Evolutionary conservation across 2,329 filamentous ascomycete genomes (phyloP).

Genomic region (Westerdykella ornata): DNA sequence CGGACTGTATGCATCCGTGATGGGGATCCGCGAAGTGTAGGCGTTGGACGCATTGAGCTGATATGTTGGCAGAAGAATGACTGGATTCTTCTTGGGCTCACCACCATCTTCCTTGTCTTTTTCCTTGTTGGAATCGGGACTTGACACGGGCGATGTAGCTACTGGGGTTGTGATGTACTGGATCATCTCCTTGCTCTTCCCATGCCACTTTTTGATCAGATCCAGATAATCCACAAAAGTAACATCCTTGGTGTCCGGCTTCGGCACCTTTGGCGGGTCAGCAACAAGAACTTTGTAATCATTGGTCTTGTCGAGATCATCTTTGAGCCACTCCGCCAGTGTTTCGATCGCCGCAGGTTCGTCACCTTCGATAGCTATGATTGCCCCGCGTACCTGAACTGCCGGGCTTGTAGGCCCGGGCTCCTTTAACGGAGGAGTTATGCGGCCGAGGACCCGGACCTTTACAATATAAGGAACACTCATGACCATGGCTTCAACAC

Average conservation of each 20-base stretch:
- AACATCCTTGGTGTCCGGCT: constrained; percentile 31
- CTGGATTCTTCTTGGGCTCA: constrained; percentile 45
- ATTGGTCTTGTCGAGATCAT: constrained; percentile 46
- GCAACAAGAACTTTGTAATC: constrained; percentile 48
- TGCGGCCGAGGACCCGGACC: constrained; percentile 66
- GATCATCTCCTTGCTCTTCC: constrained; percentile 64
- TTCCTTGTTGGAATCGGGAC: constrained; percentile 10
- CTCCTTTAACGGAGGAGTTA: constrained; percentile 59
- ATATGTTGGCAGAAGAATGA: constrained; percentile 72
- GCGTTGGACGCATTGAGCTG: constrained; percentile 71
- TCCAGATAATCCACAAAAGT: constrained; percentile 54
- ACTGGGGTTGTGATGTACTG: constrained; percentile 45
- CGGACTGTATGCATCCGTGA: constrained; percentile 68
- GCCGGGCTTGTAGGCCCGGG: constrained; percentile 18
- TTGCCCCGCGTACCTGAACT: constrained; percentile 58
- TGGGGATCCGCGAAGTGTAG: constrained; percentile 66
- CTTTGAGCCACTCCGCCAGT: constrained; percentile 59
- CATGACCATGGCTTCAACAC: constrained; percentile 65
- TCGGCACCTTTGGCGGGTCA: constrained; percentile 42
- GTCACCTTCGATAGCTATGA: constrained; percentile 78
- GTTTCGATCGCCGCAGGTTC: constrained; percentile 56
- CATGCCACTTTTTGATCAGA: constrained; percentile 67
- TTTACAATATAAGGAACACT: constrained; percentile 68
- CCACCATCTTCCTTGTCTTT: constrained; percentile 7
- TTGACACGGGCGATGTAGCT: constrained; percentile 1